phyloP scores from a whole-genome alignment of 257 asterid genomes.

The Oldenlandia corymbosa region DNA sequence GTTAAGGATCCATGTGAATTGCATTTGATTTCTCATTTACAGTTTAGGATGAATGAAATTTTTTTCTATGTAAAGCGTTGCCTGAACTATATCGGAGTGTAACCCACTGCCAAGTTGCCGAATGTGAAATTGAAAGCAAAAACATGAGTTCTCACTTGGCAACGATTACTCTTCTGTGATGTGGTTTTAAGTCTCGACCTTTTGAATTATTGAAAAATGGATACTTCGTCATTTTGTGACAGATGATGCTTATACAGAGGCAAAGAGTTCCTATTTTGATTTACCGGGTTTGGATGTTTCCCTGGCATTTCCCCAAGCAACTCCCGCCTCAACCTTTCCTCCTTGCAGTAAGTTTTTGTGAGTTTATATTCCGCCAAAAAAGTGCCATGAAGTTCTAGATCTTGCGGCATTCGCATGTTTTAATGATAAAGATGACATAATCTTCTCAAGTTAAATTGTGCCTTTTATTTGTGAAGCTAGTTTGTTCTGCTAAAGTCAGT shows the following conservation, averaged over 20 bases:
- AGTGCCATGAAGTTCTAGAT: neutral
- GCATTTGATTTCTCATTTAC: neutral
- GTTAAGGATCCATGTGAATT: neutral
- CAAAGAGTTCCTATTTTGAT: constrained; percentile 60
- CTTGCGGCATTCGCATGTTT: neutral
- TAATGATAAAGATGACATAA: neutral
- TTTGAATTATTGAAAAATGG: constrained; percentile 15
- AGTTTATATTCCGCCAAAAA: neutral
- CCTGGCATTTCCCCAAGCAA: constrained; percentile 90
- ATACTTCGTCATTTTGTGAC: constrained; percentile 19
- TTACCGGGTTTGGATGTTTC: constrained; percentile 80
- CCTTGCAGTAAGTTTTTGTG: constrained; percentile 57
- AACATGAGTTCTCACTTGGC: neutral
- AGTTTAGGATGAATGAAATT: neutral
- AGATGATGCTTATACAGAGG: constrained; percentile 50
- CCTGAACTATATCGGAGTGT: neutral
- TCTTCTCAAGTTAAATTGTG: too few species aligned
- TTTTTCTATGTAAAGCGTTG: neutral
- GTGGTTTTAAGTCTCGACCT: neutral
- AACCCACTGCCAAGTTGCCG: neutral
- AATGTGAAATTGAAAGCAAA: neutral
- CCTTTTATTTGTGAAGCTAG: neutral
- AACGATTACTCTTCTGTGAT: neutral
- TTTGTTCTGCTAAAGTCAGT: neutral
- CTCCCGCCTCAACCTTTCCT: constrained; percentile 88